A percentile compares a stretch with the other conserved stretches of the same genome.
phyloP scores from a whole-genome alignment of 2,329 filamentous ascomycete species.

The Neoascochyta sp. region DNA sequence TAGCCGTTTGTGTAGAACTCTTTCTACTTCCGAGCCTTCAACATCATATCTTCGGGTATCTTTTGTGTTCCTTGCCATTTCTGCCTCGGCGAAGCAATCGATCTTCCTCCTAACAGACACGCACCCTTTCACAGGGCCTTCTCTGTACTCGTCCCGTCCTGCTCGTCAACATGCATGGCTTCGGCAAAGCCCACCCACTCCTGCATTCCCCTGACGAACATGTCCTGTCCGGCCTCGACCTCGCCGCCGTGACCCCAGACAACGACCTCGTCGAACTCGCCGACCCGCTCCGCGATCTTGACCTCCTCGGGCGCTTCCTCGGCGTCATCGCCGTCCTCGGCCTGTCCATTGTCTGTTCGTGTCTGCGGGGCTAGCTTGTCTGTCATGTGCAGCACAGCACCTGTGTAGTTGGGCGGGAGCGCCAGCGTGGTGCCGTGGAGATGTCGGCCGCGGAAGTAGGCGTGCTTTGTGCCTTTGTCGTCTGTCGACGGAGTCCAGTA shows the following conservation, averaged over 20 bases:
- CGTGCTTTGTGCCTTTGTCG: slow-evolving; percentile 35
- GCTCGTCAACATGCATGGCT: slow-evolving; percentile 39
- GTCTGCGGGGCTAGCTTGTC: slow-evolving; percentile 20
- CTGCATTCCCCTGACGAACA: slow-evolving; percentile 68
- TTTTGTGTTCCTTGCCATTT: no score
- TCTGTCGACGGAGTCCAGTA: slow-evolving; percentile 66
- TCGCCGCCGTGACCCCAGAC: slow-evolving; percentile 79
- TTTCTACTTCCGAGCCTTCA: no score
- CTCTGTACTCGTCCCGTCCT: no score
- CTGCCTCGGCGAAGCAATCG: no score
- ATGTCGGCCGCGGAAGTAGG: slow-evolving; percentile 64
- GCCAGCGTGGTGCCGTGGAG: slow-evolving; percentile 64
- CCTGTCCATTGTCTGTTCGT: slow-evolving; percentile 4
- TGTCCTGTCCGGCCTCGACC: slow-evolving; percentile 60
- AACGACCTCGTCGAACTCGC: slow-evolving; percentile 68
- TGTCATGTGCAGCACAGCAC: slow-evolving; percentile 38
- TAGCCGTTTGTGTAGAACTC: no score
- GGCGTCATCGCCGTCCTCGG: slow-evolving; percentile 17
- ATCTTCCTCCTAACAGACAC: no score
- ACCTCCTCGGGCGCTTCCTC: slow-evolving; percentile 23
- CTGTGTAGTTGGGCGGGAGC: slow-evolving; percentile 68
- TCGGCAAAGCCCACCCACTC: slow-evolving; percentile 78
- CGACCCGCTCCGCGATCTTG: slow-evolving; percentile 57
- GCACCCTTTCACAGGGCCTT: no score
- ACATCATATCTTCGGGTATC: no score